phyloP scores from a whole-genome alignment of 1,139 yeast genomes.

The Debaryomycetaceae sp. region DNA sequence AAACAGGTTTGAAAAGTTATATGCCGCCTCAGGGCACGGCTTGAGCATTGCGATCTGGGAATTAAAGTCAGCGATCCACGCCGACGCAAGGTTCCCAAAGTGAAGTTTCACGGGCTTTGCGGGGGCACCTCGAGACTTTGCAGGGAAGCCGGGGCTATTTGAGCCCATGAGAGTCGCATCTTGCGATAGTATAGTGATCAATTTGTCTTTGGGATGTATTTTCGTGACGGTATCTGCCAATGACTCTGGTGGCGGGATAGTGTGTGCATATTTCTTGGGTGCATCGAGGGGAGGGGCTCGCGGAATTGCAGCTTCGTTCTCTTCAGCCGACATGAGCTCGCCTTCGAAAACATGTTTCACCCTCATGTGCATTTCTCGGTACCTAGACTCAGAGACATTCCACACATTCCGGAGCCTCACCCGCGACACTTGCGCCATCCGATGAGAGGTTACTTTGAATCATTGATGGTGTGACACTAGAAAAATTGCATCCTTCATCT shows the following conservation, averaged over 20 bases:
- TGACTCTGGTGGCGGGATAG: conserved; percentile 25
- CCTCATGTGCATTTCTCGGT: conserved; percentile 4
- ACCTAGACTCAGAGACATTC: too few species aligned
- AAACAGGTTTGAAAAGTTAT: too few species aligned
- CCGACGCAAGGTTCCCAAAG: conserved; percentile 17
- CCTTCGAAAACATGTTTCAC: conserved; percentile 18
- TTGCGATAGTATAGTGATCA: conserved; percentile 19
- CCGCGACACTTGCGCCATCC: neutral
- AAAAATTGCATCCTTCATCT: too few species aligned
- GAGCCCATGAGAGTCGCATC: conserved; percentile 20
- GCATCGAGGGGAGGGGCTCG: conserved; percentile 8
- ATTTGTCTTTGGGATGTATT: conserved; percentile 15
- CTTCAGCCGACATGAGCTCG: conserved; percentile 20
- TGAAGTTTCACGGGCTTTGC: conserved; percentile 11
- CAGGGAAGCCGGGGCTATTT: conserved; percentile 12
- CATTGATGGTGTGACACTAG: too few species aligned
- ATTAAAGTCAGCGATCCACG: conserved; percentile 23
- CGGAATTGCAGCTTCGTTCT: conserved; percentile 27
- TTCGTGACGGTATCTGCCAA: conserved; percentile 23
- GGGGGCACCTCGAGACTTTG: conserved; percentile 9
- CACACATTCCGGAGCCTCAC: conserved; percentile 3
- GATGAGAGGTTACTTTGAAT: too few species aligned
- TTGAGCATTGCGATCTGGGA: too few species aligned
- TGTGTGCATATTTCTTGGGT: conserved; percentile 14
- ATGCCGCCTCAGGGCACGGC: too few species aligned